Evolutionary conservation across 305 asterid species (phyloP), one percentile per base, ranked within the genome.

Genomic region (Solanum hybrid): DNA sequence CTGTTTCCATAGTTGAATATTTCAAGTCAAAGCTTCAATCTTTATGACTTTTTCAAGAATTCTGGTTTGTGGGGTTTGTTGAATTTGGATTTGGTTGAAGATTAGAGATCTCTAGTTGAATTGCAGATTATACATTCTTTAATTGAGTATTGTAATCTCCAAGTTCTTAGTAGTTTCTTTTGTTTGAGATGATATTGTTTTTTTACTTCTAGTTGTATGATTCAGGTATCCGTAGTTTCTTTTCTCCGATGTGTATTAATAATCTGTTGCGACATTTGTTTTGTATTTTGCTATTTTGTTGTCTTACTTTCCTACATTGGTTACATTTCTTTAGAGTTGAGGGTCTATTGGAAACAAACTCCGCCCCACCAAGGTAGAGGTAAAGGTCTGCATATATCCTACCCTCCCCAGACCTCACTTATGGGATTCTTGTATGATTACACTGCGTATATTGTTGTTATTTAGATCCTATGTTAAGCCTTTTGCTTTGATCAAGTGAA

Each of bases 21-120:
- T 92, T 86, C 36, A 78, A 77, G 75, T 85, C 85, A 79, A 90
- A 90, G 91, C 71, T 90, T 88, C 88, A 85, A 81, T 85, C 92
- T 94, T 91, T 92, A 51, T 93, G 89, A 89, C 88, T 91, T 89
- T 89, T 46, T 88, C 87, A 92, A 81, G 93, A 89, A 88, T 88
- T 92, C 90, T 91, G 92, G 94, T 91, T 91, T 92, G 91, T 86
- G 94, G 94, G 92, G 91, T 92, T 90, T 91, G 89, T 93, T 82
- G 87, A 82, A 42, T 82, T 82, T 82, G 34, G 72, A 82, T 82
- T 20, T 16, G 9, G 22, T 82, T 56, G 87, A 82, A 27, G 37
- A 46, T 42, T 5, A 27, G 5, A 46, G 87, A 82, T 42, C 72
- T 42, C 26, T 42, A 42, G 90, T 85, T 92, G 91, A 91, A 91